Evolutionary conservation across 2,329 filamentous ascomycete genomes (phyloP).

Genomic region (Ascocoryne sarcoides): DNA sequence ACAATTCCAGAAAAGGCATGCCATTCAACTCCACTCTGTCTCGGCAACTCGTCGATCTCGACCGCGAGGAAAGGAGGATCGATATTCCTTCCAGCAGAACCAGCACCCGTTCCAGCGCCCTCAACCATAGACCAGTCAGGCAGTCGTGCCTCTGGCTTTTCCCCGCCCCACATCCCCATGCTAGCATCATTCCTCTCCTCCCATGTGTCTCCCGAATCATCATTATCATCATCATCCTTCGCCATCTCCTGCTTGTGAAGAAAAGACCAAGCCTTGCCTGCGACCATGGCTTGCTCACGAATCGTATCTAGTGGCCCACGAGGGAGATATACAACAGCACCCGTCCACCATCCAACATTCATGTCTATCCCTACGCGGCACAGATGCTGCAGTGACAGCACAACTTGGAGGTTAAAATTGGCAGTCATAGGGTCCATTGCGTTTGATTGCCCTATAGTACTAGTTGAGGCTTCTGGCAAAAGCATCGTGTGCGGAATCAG

Average conservation of each 20-base stretch:
- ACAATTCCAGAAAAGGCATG: constrained; percentile 55
- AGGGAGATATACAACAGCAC: constrained; percentile 66
- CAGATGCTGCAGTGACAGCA: constrained; percentile 78
- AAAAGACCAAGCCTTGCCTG: constrained; percentile 39
- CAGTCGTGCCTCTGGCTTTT: constrained; percentile 27
- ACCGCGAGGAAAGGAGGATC: constrained; percentile 64
- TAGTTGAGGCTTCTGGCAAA: constrained; percentile 32
- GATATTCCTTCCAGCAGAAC: constrained; percentile 19
- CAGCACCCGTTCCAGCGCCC: constrained; percentile 18
- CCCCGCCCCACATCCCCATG: constrained; percentile 26
- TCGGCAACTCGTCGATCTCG: constrained; percentile 69
- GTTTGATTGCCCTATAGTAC: constrained; percentile 9
- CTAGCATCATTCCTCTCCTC: constrained; percentile 50
- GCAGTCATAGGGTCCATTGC: constrained; percentile 7
- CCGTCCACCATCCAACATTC: constrained; percentile 65
- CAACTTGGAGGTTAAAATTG: constrained; percentile 47
- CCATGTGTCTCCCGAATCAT: constrained; percentile 60
- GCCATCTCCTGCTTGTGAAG: constrained; percentile 11
- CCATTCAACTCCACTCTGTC: constrained; percentile 74
- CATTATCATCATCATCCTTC: constrained; percentile 34
- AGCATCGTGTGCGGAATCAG: constrained; percentile 73
- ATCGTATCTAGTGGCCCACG: constrained; percentile 12
- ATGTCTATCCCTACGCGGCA: constrained; percentile 71
- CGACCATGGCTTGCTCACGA: constrained; percentile 33
- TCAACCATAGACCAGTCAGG: constrained; percentile 43